Percentiles rank a stretch among this genome's conserved stretches.
phyloP scores from a whole-genome alignment of 116 monocot species.

The Papilionanthe hybrid region DNA sequence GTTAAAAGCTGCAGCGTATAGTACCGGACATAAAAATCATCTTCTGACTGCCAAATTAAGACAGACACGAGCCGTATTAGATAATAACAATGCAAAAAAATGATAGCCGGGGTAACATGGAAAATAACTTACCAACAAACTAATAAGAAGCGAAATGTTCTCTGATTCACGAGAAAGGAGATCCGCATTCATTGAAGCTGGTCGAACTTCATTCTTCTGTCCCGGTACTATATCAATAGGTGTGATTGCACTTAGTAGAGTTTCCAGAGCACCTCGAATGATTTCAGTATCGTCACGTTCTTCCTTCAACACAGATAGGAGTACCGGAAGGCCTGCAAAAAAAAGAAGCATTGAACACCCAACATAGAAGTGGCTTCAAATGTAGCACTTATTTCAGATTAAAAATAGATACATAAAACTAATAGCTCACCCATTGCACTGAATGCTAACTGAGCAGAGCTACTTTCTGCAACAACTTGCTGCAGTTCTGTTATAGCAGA shows the following conservation, averaged over 20 bases:
- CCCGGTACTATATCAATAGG: slow-evolving; percentile 58
- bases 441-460: slow-evolving; percentile 87
- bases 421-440: slow-evolving; percentile 70
- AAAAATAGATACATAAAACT: not conserved
- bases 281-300: slow-evolving; percentile 91
- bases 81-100: slow-evolving; percentile 39
- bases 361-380: not conserved
- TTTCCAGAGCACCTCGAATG: slow-evolving; percentile 82
- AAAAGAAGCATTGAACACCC: slow-evolving; percentile 2
- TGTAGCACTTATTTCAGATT: not conserved
- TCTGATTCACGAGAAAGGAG: slow-evolving; percentile 88
- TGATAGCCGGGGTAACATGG: not conserved
- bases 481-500: slow-evolving; percentile 84
- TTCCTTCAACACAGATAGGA: slow-evolving; percentile 79
- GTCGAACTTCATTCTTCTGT: slow-evolving; percentile 72
- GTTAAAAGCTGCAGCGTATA: slow-evolving; percentile 99
- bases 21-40: slow-evolving; percentile 93
- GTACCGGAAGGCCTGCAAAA: slow-evolving; percentile 77
- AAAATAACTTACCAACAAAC: slow-evolving; percentile 39
- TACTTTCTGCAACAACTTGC: slow-evolving; percentile 88
- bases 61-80: not conserved
- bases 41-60: slow-evolving; percentile 68
- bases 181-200: slow-evolving; percentile 85
- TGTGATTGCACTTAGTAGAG: slow-evolving; percentile 88
- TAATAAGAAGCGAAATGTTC: slow-evolving; percentile 87